These are phyloP conservation scores for Uncinocarpus reesii DNA, from an alignment of 2,329 filamentous ascomycete species.

Conservation along the genomic window DNA sequence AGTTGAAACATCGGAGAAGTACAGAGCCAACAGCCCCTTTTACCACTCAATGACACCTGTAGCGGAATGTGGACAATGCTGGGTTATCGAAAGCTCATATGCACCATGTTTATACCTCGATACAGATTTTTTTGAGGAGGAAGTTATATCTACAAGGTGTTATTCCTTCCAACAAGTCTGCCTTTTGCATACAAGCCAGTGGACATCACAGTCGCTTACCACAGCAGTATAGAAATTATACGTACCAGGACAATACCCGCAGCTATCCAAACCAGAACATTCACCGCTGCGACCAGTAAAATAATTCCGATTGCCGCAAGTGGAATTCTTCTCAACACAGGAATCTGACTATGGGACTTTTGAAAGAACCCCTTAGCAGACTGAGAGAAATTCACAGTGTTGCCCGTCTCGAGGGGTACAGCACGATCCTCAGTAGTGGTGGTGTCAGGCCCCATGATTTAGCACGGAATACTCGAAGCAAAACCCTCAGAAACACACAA, in stretches of 20 bases:
- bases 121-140: neutral
- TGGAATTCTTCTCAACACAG: conserved; percentile 47
- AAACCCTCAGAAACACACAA: no score
- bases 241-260: conserved; percentile 48
- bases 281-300: conserved; percentile 42
- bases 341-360: conserved; percentile 44
- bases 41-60: neutral
- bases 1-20: neutral
- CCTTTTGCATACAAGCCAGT: neutral
- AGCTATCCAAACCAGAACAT: conserved; percentile 49
- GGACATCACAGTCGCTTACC: neutral
- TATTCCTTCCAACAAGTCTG: neutral
- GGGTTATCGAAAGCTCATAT: neutral
- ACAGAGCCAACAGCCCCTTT: neutral
- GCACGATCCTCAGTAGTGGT: neutral
- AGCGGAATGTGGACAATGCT: neutral
- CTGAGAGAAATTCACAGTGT: neutral
- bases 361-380: conserved; percentile 23
- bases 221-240: neutral
- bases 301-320: conserved; percentile 50
- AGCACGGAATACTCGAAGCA: no score
- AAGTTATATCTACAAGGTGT: neutral
- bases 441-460: neutral
- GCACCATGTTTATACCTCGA: neutral
- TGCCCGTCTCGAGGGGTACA: neutral